Base-by-base conservation (phyloP, 1,284 basidiomycete genomes). In the Sphagnurus paluster region DNA sequence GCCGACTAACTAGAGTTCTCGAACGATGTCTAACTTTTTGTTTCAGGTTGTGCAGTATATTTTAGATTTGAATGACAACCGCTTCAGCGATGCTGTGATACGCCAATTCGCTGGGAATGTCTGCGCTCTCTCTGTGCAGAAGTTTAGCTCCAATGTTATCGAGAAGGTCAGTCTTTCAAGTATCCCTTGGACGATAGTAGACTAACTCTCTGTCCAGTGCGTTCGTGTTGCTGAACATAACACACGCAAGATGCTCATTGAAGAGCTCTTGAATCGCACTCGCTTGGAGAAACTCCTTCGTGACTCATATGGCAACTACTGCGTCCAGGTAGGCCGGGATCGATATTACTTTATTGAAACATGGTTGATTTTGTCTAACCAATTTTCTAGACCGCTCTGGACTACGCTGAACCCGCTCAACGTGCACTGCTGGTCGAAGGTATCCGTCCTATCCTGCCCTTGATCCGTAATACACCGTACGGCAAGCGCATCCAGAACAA, bases 401-500 rank as follows among this genome's bases (percentile, higher is more conserved):
- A 98, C 65, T 98, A 97, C 56, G 93, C 95, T 40, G 94, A 97
- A 58, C 87, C 93, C 25, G 74, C 67, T 17, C 94, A 98, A 67
- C 88, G 94, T 37, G 85, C 77, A 8, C 66, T 85, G 56, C 83
- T 98, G 33, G 91, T 98, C 26, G 93, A 97, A 63, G 92, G 91
- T 58, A 98, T 98, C 63, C 88, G 94, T 44, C 95, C 95, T n/a
- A 93, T 97, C 51, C 78, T 98, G 23, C 94, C 93, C 2, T 79
- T 97, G 54, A 97, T 98, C 63, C 88, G 94, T 60, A 98, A 97
- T 71, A 98, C 94, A 4, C 94, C 94, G 3, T 98, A 98, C 61
- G 94, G 94, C 59, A 98, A 98, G 75, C 87, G 95, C 43, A 98
- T 98, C 60, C 94, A 97, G 70, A 94, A 93, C 74, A 97, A 97